Percentiles rank a stretch among this genome's conserved stretches.
Evolutionary conservation across 2,329 filamentous ascomycete genomes (phyloP).

Genomic region (Aspergillus pseudonomiae): DNA sequence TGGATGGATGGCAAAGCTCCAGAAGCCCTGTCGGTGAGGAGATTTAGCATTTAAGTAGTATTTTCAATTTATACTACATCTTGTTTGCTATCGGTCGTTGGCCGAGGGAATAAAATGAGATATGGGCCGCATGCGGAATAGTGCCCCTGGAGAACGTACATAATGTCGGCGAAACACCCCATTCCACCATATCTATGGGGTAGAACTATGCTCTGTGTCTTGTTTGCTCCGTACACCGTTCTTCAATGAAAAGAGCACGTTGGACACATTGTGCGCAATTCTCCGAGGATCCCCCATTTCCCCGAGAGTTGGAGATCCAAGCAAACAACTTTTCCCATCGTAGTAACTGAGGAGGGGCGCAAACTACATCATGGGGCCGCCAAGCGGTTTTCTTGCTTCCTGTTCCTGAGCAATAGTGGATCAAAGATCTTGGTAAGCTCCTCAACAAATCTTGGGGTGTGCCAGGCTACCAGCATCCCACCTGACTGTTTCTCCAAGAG

Average conservation of each 20-base stretch:
- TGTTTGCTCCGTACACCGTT: background rate
- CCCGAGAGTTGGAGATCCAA: background rate
- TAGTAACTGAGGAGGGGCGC: background rate
- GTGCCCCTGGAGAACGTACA: background rate
- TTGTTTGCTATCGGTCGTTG: background rate
- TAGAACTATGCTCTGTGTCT: too few relatives aligned
- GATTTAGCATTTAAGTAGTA: background rate
- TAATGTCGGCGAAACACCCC: conserved; percentile 6
- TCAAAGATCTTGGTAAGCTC: background rate
- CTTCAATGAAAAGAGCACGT: background rate
- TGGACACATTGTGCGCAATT: background rate
- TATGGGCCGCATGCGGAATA: background rate
- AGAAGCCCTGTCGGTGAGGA: background rate
- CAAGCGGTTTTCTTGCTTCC: background rate
- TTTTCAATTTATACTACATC: background rate
- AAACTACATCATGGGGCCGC: background rate
- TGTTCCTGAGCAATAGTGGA: background rate
- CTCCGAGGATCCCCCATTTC: conserved; percentile 1
- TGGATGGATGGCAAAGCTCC: background rate
- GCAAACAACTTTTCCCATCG: background rate
- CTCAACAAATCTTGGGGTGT: background rate
- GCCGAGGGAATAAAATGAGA: background rate
- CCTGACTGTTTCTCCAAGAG: background rate
- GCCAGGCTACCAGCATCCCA: background rate
- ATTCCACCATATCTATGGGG: background rate